These are phyloP conservation scores for Nicotiana paniculata DNA, from an alignment of 257 asterid species.

Conservation along the genomic window DNA sequence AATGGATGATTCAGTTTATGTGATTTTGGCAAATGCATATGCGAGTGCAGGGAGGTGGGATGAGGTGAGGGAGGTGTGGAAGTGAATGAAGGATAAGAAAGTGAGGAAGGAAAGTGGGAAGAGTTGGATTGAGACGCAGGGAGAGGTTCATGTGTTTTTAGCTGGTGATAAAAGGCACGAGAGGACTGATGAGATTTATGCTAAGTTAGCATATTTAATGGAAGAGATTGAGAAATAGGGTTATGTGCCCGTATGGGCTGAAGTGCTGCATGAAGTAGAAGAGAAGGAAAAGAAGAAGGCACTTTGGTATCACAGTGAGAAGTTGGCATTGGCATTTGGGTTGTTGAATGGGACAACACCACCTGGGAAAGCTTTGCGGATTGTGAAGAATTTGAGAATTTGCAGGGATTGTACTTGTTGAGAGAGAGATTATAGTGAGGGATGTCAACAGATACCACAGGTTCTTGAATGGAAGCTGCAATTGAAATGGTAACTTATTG, in stretches of 20 bases:
- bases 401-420: conserved; percentile 55
- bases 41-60: conserved; percentile 54
- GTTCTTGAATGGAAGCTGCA: conserved; percentile 61
- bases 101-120: conserved; percentile 63
- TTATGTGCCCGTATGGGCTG: conserved; percentile 40
- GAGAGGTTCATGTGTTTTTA: conserved; percentile 51
- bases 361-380: conserved; percentile 57
- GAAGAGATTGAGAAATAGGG: conserved; percentile 55
- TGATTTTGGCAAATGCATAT: conserved; percentile 53
- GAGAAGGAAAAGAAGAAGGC: conserved; percentile 44
- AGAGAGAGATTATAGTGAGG: conserved; percentile 66
- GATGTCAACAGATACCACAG: conserved; percentile 64
- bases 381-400: conserved; percentile 63
- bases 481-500: conserved; percentile 22
- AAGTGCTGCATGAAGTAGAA: conserved; percentile 40
- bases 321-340: conserved; percentile 69
- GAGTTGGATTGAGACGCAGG: conserved; percentile 71
- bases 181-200: conserved; percentile 50
- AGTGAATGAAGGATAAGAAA: conserved; percentile 50
- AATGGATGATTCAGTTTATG: conserved; percentile 71
- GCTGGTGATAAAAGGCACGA: conserved; percentile 58
- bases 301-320: conserved; percentile 62
- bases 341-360: conserved; percentile 55
- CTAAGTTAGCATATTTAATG: conserved; percentile 47
- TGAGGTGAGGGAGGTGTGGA: conserved; percentile 52